Evolutionary conservation across 805 yeast species (phyloP).

Genomic region (Ogataea methanolica): DNA sequence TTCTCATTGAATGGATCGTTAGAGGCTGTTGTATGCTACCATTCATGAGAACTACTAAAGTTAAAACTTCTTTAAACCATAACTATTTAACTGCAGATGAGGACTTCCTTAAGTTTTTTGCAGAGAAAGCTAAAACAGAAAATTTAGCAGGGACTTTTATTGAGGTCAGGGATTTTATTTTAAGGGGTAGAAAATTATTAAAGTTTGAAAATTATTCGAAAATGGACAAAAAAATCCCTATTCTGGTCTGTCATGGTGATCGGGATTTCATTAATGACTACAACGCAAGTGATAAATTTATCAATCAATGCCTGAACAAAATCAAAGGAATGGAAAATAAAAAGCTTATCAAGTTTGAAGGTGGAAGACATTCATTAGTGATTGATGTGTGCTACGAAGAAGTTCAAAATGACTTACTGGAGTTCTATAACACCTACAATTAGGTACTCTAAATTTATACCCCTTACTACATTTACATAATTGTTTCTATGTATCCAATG

Average conservation of each 20-base stretch:
- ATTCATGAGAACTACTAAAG: constrained; percentile 31
- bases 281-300: constrained; percentile 41
- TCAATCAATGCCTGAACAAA: constrained; percentile 22
- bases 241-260: constrained; percentile 58
- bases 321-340: constrained; percentile 27
- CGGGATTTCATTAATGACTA: constrained; percentile 58
- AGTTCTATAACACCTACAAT: constrained; percentile 32
- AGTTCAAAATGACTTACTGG: constrained; percentile 34
- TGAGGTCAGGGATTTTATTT: constrained; percentile 55
- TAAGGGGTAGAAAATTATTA: constrained; percentile 53
- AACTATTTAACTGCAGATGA: constrained; percentile 51
- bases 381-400: constrained; percentile 39
- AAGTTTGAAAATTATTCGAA: constrained; percentile 32
- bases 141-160: constrained; percentile 51
- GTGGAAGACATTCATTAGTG: constrained; percentile 42
- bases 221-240: constrained; percentile 38
- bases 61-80: constrained; percentile 52
- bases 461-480: background rate
- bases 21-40: constrained; percentile 44
- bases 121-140: constrained; percentile 34
- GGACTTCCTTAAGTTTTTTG: constrained; percentile 42
- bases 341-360: constrained; percentile 14
- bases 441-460: background rate
- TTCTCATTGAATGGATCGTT: constrained; percentile 35
- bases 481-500: no score